phyloP scores from a whole-genome alignment of 257 asterid species.

The Solanum pinnatisectum region DNA sequence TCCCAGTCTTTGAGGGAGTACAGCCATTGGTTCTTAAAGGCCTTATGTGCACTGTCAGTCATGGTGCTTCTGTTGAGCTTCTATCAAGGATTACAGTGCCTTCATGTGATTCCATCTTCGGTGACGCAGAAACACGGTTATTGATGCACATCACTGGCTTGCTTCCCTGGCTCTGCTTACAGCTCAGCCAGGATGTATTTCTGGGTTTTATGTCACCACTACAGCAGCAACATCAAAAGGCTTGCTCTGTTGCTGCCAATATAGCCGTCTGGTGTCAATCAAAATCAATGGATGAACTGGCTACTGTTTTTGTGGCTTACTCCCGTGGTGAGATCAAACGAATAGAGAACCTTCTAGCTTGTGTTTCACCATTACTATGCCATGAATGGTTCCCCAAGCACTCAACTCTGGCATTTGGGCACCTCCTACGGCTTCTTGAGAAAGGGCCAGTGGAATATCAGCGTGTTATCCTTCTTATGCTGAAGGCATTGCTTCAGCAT shows the following conservation, averaged over 20 bases:
- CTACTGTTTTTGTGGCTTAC: constrained; percentile 76
- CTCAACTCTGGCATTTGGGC: constrained; percentile 90
- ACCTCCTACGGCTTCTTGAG: constrained; percentile 75
- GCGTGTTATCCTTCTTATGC: constrained; percentile 82
- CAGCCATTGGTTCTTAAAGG: constrained; percentile 98
- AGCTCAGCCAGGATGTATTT: constrained; percentile 63
- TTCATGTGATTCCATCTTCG: constrained; percentile 90
- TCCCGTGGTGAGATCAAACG: constrained; percentile 80
- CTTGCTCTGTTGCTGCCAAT: constrained; percentile 71
- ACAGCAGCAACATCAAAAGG: constrained; percentile 67
- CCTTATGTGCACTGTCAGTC: constrained; percentile 82
- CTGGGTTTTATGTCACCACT: constrained; percentile 37
- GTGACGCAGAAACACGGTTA: constrained; percentile 83
- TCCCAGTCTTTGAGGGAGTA: constrained; percentile 85
- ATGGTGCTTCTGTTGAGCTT: constrained; percentile 73
- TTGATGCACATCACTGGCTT: constrained; percentile 93
- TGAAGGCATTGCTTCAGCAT: constrained; percentile 94
- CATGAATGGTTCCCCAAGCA: constrained; percentile 94
- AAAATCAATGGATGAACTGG: constrained; percentile 75
- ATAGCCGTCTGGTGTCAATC: constrained; percentile 84
- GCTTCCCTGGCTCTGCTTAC: constrained; percentile 97
- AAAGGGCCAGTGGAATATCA: constrained; percentile 89
- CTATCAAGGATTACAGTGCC: constrained; percentile 92
- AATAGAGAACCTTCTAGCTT: constrained; percentile 80
- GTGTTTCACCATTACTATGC: constrained; percentile 85